Evolutionary conservation across 2,329 filamentous ascomycete genomes (phyloP), one percentile per base, ranked within the genome.

Genomic region (Ceratocystis colombiana): DNA sequence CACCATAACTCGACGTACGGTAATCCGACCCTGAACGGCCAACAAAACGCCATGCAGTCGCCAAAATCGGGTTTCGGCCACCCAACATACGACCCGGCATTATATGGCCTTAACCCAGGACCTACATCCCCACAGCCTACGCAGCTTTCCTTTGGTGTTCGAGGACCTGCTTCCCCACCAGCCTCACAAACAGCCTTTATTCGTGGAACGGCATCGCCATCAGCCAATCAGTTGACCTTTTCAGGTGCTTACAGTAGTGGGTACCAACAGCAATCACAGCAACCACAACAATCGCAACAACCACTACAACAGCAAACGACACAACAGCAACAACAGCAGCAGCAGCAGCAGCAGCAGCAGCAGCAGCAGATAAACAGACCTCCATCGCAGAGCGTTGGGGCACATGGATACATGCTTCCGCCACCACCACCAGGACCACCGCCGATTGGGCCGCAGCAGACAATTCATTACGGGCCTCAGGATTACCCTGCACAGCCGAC

Each of bases 381-480:
- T 15, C 57, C 65, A 45, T 71, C 68, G 57, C 73, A 74, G 45
- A 74, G 74, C 28, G 81, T 80, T 65, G 77, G 82, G 37, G 81
- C 83, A 15, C 77, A 78, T 0, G 83, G 83, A 2, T 85, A 85
- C 69, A 81, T 87, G 46, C 84, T 83, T 3, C 84, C 84, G 2
- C 84, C 84, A 5, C 84, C 84, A 1, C 84, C 84, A 1, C 84
- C 84, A 0, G 84, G 83, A 0, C 84, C 84, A 3, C 84, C 84
- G 6, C 84, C 84, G 1, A 72, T 86, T 70, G 83, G 83, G 3
- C 82, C 82, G 41, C 83, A 86, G 72, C 84, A 86, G 73, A 86
- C 82, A 8, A 80, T 84, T 33, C 81, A 84, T 69, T 82, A 84
- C 69, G 75, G 76, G 5, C 72, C 72, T 33, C 74, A 75, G 61